These are phyloP conservation scores for Penicillium malachiteum DNA, from an alignment of 495 filamentous ascomycete genomes.

Conservation along the genomic window DNA sequence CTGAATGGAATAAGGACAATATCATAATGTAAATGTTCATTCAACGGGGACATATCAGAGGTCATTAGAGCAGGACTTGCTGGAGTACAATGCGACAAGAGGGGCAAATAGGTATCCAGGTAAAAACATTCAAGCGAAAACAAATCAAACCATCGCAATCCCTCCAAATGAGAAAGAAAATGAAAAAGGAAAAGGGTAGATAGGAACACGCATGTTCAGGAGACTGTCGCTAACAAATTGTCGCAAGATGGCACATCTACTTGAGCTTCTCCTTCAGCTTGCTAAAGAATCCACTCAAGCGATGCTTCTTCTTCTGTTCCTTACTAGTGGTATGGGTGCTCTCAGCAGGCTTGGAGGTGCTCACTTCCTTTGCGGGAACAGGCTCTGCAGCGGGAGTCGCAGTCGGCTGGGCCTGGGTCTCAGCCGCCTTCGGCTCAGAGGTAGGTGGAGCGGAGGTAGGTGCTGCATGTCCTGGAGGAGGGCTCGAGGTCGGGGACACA, in stretches of 20 bases:
- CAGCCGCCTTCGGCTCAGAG: conserved; percentile 2
- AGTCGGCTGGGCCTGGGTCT: conserved; percentile 18
- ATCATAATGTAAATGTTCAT: not conserved
- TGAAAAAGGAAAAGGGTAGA: not conserved
- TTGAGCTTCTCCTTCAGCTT: conserved; percentile 53
- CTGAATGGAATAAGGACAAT: not conserved
- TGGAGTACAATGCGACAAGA: conserved; percentile 26
- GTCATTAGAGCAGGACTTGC: conserved; percentile 14
- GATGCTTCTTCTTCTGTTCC: conserved; percentile 50
- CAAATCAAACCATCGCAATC: not conserved
- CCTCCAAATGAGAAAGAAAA: conserved; percentile 1
- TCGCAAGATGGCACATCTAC: conserved; percentile 14
- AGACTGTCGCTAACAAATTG: too few species aligned
- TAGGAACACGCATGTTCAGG: too few species aligned
- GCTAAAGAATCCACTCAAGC: conserved; percentile 46
- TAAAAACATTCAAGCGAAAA: conserved; percentile 15
- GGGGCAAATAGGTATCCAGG: conserved; percentile 33
- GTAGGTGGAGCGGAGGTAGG: conserved; percentile 18
- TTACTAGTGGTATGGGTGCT: conserved; percentile 23
- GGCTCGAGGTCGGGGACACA: conserved; percentile 46
- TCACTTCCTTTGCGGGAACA: conserved; percentile 17
- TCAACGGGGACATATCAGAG: conserved; percentile 15
- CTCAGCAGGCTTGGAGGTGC: conserved; percentile 18
- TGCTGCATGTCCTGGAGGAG: conserved; percentile 22
- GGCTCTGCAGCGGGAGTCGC: conserved; percentile 38